Evolutionary conservation across 2,329 filamentous ascomycete genomes (phyloP).

Genomic region (Xylaria sp.): DNA sequence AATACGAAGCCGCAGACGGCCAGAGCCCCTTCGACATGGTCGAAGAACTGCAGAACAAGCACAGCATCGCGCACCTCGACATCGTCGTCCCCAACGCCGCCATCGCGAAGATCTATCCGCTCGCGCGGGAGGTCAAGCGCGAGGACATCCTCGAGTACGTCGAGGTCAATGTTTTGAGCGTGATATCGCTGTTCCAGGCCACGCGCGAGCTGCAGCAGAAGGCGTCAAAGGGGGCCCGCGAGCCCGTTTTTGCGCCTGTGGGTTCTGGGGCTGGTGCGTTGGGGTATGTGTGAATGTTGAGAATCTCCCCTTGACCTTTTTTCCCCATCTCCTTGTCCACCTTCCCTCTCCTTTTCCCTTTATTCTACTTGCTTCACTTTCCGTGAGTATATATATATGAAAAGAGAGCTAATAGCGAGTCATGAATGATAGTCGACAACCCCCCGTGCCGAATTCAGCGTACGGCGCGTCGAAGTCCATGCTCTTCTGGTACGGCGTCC

Average conservation of each 20-base stretch:
- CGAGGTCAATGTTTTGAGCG: slow-evolving; percentile 56
- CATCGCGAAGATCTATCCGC: slow-evolving; percentile 50
- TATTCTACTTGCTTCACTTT: background rate
- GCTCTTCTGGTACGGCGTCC: slow-evolving; percentile 48
- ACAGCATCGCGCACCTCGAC: slow-evolving; percentile 57
- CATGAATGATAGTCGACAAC: slow-evolving; percentile 36
- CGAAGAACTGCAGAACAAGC: slow-evolving; percentile 46
- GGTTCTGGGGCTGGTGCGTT: slow-evolving; percentile 48
- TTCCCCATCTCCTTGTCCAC: background rate
- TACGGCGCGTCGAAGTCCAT: slow-evolving; percentile 59
- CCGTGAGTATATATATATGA: background rate
- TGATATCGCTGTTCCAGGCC: slow-evolving; percentile 59
- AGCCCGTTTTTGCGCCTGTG: slow-evolving; percentile 55
- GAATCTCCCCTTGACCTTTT: background rate
- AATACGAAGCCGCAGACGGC: slow-evolving; percentile 54
- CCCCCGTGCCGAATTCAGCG: slow-evolving; percentile 48
- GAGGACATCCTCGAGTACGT: slow-evolving; percentile 54
- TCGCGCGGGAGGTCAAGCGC: slow-evolving; percentile 50
- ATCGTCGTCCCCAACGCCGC: slow-evolving; percentile 65
- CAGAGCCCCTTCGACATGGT: slow-evolving; percentile 51
- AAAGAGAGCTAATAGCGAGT: background rate
- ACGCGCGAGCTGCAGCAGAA: slow-evolving; percentile 53
- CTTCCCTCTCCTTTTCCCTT: background rate
- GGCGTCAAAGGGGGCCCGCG: slow-evolving; percentile 22
- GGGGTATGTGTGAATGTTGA: slow-evolving; percentile 8